Conservation (phyloP, 257 asterid species). For the Solanum infundibuliforme region DNA sequence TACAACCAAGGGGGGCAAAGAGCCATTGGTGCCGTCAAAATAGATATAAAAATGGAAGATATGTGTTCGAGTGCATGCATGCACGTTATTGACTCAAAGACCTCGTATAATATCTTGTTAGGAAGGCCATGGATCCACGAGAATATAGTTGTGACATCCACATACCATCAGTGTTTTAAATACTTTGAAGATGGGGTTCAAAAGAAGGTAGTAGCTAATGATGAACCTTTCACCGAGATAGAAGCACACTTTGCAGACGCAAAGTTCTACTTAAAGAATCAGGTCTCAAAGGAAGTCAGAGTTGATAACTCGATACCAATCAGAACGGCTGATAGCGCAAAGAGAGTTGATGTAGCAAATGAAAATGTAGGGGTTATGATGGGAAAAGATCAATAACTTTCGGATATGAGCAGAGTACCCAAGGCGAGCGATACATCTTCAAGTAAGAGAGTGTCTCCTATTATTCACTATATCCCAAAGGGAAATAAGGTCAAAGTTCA, state of each 20-base stretch:
- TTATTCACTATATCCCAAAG: background rate
- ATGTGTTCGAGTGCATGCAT: background rate
- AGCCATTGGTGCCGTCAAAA: background rate
- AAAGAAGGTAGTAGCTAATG: background rate
- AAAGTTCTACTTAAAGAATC: background rate
- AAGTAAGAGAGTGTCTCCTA: background rate
- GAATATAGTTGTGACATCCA: background rate
- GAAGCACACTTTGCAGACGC: background rate
- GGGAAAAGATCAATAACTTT: background rate
- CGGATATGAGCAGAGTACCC: background rate
- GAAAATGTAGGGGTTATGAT: background rate
- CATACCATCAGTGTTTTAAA: background rate
- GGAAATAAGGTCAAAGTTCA: background rate
- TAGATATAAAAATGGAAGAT: background rate
- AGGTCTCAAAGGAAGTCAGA: background rate
- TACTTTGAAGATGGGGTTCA: background rate
- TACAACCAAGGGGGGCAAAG: background rate
- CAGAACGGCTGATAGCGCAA: fast-evolving
- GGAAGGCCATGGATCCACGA: background rate
- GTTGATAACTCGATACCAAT: background rate
- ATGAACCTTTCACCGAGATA: background rate
- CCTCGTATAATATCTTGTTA: background rate
- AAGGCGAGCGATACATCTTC: background rate
- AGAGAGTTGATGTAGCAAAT: background rate
- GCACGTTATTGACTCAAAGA: background rate